phyloP scores from a whole-genome alignment of 495 filamentous ascomycete species.

The Daldinia concentrica region DNA sequence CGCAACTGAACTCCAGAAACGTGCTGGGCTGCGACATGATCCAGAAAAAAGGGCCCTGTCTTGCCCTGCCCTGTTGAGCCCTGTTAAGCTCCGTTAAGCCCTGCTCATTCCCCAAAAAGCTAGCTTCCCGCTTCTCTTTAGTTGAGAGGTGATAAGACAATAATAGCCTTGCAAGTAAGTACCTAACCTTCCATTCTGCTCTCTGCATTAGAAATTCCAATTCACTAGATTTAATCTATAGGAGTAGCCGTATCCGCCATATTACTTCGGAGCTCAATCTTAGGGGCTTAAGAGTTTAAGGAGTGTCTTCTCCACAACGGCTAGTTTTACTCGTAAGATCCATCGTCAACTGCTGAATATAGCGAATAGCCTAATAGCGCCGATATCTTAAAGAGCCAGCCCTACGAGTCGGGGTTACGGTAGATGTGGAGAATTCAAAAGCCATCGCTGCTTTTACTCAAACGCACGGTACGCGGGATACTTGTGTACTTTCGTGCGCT shows the following conservation, averaged over 20 bases:
- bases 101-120: not conserved
- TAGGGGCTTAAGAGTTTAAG: not conserved
- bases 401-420: constrained; percentile 27
- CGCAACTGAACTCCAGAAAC: constrained; percentile 30
- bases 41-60: constrained; percentile 6
- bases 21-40: constrained; percentile 33
- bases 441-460: constrained; percentile 35
- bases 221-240: not conserved
- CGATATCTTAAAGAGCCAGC: constrained; percentile 21
- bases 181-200: not conserved
- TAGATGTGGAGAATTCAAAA: not conserved
- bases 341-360: not conserved
- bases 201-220: not conserved
- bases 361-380: constrained; percentile 19
- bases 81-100: not conserved
- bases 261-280: not conserved
- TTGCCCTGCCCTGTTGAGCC: not conserved
- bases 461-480: constrained; percentile 1
- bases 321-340: constrained; percentile 1
- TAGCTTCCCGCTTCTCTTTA: not conserved
- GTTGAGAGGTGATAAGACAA: not conserved
- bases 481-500: not conserved
- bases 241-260: constrained; percentile 5
- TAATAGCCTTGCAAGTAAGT: not conserved
- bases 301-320: not conserved